Percentiles rank a stretch among this genome's conserved stretches.
phyloP scores from a whole-genome alignment of 1,284 basidiomycete species.

The Sanghuangporus weigelae region DNA sequence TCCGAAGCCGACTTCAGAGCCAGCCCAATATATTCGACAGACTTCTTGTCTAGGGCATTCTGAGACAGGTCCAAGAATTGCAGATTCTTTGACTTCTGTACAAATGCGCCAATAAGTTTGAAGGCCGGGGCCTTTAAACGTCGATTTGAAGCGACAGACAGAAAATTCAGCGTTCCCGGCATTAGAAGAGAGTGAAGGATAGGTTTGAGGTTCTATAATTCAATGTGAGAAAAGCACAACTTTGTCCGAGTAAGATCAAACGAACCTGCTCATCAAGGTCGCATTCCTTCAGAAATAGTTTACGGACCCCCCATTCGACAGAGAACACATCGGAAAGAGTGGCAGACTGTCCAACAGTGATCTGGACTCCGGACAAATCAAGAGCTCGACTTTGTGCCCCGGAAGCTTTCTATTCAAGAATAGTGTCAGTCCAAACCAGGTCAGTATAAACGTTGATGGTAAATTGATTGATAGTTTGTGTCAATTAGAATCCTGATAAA shows the following conservation, averaged over 20 bases:
- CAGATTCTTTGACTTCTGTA: conserved; percentile 68
- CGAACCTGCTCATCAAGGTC: conserved; percentile 75
- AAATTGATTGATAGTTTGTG: no score
- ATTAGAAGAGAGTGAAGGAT: conserved; percentile 89
- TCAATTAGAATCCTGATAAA: not conserved
- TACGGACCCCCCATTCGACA: conserved; percentile 85
- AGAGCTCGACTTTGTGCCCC: conserved; percentile 57
- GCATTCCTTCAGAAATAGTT: conserved; percentile 77
- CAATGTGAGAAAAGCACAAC: conserved; percentile 9
- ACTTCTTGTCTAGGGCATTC: conserved; percentile 79
- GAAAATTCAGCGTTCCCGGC: conserved; percentile 73
- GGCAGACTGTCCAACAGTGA: conserved; percentile 65
- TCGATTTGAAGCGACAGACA: conserved; percentile 85
- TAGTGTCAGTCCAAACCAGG: not conserved
- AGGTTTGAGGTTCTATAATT: conserved; percentile 71
- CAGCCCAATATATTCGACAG: conserved; percentile 76
- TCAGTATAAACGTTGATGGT: not conserved
- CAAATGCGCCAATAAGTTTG: conserved; percentile 76
- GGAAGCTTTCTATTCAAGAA: conserved; percentile 43
- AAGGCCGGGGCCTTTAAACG: conserved; percentile 78
- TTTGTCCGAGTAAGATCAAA: conserved; percentile 15
- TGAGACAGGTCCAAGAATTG: conserved; percentile 89
- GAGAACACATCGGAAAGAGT: conserved; percentile 85
- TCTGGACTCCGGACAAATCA: conserved; percentile 73
- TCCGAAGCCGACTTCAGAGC: conserved; percentile 54